Base-by-base conservation (phyloP, 1,139 yeast species). In the Sugiyamaella xylanicola region DNA sequence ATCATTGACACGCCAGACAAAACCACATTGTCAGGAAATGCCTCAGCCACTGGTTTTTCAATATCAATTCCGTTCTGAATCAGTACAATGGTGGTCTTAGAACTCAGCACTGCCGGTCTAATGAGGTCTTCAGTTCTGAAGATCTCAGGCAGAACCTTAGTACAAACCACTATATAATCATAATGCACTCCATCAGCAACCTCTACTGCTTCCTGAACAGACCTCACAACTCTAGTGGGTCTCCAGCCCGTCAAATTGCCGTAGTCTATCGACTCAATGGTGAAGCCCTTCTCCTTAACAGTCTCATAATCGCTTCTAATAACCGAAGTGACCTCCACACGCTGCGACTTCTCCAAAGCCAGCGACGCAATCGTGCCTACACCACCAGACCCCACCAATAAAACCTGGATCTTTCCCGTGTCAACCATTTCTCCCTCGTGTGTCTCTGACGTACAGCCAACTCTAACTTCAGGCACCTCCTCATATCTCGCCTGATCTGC, bases 41-140 rank as follows among this genome's bases (percentile, higher is more conserved):
- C 73, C 53, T 76, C 74, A 47, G 82, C 76, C 63, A 85, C 77
- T 1, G 87, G 82, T 54, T 73, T 74, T 67, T 88, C 95, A 58
- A 86, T 85, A 40, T 84, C 91, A 56, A 86, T 75, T 2, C 95
- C 95, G 65, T 87, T 87, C 70, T 87, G 93, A 50, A 86, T 68
- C 59, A 87, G 75, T 2, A 86, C 81, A 55, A 88, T 80, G 3
- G 80, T 76, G 3, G 89, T 78, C 27, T 73, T 70, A 3, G 70
- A 75, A 3, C 73, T 64, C 8, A 76, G 69, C 25, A 85, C 80
- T 1, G 83, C 87, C 1, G 86, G 83, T 25, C 69, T 75, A 56
- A 86, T 77, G 47, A 86, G 72, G 21, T 84, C 82, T 62, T 84
- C 89, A 53, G 86, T 77, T 53, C 74, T 73, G 54, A 77, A 75